phyloP scores from a whole-genome alignment of 441 rosid species.

The Jatropha podagrica region DNA sequence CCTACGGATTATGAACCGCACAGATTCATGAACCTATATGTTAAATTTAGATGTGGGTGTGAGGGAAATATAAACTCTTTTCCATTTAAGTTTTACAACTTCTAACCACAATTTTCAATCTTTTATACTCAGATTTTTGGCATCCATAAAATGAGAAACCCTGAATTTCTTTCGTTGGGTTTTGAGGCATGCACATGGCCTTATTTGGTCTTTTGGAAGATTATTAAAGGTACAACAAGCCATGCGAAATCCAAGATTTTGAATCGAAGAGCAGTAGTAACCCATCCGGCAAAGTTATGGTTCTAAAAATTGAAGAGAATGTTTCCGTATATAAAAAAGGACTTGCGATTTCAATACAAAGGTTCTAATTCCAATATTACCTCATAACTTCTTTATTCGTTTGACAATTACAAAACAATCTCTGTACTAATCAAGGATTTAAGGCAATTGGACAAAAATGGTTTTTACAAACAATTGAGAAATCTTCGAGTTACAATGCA shows the following conservation, averaged over 20 bases:
- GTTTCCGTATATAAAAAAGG: background rate
- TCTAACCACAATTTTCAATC: background rate
- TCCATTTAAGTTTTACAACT: background rate
- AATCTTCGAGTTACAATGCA: background rate
- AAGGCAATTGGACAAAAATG: background rate
- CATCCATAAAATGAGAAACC: too few species aligned
- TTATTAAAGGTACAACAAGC: too few species aligned
- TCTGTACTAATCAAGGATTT: background rate
- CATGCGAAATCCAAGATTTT: too few species aligned
- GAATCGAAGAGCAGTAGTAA: too few species aligned
- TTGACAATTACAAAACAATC: background rate
- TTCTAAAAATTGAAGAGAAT: background rate
- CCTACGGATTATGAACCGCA: background rate
- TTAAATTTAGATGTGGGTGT: background rate
- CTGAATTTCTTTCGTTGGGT: too few species aligned
- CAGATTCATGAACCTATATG: conserved; percentile 16
- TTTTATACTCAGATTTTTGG: too few species aligned
- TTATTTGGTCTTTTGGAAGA: too few species aligned
- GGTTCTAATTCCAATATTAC: background rate
- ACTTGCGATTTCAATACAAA: background rate
- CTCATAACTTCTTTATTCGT: background rate
- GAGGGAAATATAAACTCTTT: conserved; percentile 1
- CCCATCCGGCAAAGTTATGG: background rate
- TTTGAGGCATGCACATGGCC: too few species aligned
- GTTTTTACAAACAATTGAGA: background rate